A percentile compares a stretch with the other conserved stretches of the same genome.
These are phyloP conservation scores for Penicillium sp. DNA, from an alignment of 2,329 filamentous ascomycete species.

Conservation along the genomic window DNA sequence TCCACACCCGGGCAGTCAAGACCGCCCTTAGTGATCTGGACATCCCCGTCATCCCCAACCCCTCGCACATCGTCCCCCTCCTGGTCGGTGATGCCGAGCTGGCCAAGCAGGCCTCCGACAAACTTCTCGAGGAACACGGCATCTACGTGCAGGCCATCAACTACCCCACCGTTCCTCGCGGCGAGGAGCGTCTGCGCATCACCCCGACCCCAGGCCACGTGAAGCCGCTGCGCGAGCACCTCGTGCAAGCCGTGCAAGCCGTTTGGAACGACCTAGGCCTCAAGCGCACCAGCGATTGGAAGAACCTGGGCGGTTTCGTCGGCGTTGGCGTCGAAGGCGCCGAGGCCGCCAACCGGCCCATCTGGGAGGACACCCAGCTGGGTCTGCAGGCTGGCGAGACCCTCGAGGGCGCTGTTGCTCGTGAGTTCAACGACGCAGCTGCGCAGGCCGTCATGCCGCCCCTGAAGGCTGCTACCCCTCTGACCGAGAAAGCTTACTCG, in stretches of 20 bases:
- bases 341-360: slow-evolving; percentile 60
- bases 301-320: slow-evolving; percentile 84
- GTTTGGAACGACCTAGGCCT: slow-evolving; percentile 88
- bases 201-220: slow-evolving; percentile 93
- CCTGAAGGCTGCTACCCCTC: slow-evolving; percentile 25
- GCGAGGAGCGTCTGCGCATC: slow-evolving; percentile 94
- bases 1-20: slow-evolving; percentile 95
- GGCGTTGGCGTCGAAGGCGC: slow-evolving; percentile 76
- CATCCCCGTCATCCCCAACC: slow-evolving; percentile 97
- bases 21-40: slow-evolving; percentile 72
- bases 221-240: slow-evolving; percentile 78
- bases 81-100: slow-evolving; percentile 91
- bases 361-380: slow-evolving; percentile 90
- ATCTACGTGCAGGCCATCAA: slow-evolving; percentile 99
- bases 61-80: slow-evolving; percentile 91
- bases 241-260: slow-evolving; percentile 76
- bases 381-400: slow-evolving; percentile 61
- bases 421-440: slow-evolving; percentile 30
- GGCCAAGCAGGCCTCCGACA: slow-evolving; percentile 86
- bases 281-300: slow-evolving; percentile 92
- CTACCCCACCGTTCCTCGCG: slow-evolving; percentile 95
- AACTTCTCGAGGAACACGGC: slow-evolving; percentile 81
- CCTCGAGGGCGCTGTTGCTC: slow-evolving; percentile 56
- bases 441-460: slow-evolving; percentile 14
- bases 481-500: slow-evolving; percentile 19